A percentile compares a stretch with the other conserved stretches of the same genome.
phyloP scores from a whole-genome alignment of 352 stramenopile genomes.

The Pythium biforme region DNA sequence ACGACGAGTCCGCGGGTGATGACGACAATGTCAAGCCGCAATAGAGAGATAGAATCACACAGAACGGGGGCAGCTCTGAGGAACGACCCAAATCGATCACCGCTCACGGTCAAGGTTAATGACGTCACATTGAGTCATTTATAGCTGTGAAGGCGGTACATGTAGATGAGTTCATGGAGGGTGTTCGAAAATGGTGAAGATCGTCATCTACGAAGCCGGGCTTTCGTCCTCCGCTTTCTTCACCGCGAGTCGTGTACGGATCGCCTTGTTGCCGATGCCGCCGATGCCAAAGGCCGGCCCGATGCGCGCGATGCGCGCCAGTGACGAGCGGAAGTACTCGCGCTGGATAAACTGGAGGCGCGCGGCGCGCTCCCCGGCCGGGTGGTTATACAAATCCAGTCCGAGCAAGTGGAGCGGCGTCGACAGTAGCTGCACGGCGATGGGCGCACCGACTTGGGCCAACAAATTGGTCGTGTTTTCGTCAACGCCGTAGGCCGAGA shows the following conservation, averaged over 20 bases:
- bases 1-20: neutral
- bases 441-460: constrained; percentile 46
- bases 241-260: constrained; percentile 15
- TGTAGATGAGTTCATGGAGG: no score
- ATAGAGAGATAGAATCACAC: neutral
- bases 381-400: constrained; percentile 63
- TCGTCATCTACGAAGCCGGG: neutral
- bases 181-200: no score
- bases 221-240: constrained; percentile 4
- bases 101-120: no score
- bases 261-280: constrained; percentile 53
- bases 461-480: constrained; percentile 30
- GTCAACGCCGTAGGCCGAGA: constrained; percentile 30
- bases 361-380: constrained; percentile 7
- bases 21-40: neutral
- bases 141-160: no score
- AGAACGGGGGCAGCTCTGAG: no score
- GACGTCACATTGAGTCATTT: no score
- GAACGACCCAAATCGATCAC: no score
- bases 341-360: constrained; percentile 43
- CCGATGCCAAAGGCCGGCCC: constrained; percentile 63
- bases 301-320: constrained; percentile 49
- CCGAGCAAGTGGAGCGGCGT: constrained; percentile 61
- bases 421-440: constrained; percentile 50
- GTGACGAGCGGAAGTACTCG: constrained; percentile 48